Conservation (phyloP, 495 filamentous ascomycete species). For the Friedmanniomyces simplex region DNA sequence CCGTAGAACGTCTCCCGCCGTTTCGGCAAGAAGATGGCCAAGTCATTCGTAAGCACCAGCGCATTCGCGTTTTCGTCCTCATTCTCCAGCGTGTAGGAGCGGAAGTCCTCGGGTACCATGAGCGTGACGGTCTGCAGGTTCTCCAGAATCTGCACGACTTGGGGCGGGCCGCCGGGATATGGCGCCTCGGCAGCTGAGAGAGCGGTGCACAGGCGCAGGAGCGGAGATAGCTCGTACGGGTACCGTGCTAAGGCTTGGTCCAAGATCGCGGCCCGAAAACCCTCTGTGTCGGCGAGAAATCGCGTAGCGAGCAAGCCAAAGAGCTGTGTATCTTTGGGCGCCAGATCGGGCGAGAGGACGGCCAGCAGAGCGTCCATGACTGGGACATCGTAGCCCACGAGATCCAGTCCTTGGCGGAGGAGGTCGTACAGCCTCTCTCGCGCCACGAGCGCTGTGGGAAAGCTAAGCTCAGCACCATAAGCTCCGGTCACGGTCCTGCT, state of each 20-base stretch:
- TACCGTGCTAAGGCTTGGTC: constrained; percentile 55
- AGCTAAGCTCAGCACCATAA: background rate
- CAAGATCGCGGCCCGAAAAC: constrained; percentile 40
- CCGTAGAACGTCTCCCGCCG: background rate
- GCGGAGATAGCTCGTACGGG: constrained; percentile 77
- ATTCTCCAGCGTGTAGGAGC: constrained; percentile 58
- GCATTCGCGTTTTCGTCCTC: constrained; percentile 77
- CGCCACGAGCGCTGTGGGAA: constrained; percentile 32
- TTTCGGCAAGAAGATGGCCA: constrained; percentile 40
- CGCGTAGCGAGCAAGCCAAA: constrained; percentile 32
- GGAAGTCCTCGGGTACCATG: constrained; percentile 51
- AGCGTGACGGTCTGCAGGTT: constrained; percentile 58
- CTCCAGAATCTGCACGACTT: constrained; percentile 42
- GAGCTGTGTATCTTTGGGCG: background rate
- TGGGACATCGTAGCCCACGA: constrained; percentile 56
- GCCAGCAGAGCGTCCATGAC: constrained; percentile 52
- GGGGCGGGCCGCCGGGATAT: constrained; percentile 23
- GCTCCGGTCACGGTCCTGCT: background rate
- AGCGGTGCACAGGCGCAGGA: constrained; percentile 51
- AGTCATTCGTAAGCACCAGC: constrained; percentile 42
- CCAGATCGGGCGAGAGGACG: constrained; percentile 41
- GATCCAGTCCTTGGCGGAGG: constrained; percentile 44
- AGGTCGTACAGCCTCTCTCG: constrained; percentile 55
- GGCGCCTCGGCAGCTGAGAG: background rate
- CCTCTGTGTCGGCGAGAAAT: constrained; percentile 44